A percentile compares a stretch with the other conserved stretches of the same genome.
These are phyloP conservation scores for Ogataea pini DNA, from an alignment of 805 yeast species.

Conservation along the genomic window DNA sequence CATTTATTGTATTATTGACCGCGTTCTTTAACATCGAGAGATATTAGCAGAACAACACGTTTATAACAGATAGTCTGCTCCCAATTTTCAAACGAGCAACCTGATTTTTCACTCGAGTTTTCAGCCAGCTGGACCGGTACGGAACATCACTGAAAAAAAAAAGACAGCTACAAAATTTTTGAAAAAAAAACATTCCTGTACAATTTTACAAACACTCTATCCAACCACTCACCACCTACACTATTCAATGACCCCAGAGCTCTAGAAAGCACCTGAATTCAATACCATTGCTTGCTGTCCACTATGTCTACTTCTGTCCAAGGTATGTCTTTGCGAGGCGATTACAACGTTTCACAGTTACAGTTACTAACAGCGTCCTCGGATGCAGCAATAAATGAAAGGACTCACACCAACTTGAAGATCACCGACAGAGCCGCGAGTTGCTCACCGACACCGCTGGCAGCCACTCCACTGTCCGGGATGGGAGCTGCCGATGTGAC, in stretches of 20 bases:
- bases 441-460: conserved; percentile 4
- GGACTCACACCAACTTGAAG: not conserved
- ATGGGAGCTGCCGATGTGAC: conserved; percentile 6
- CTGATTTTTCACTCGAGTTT: not conserved
- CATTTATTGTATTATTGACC: not conserved
- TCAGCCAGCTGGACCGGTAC: conserved; percentile 2
- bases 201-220: not conserved
- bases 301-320: conserved; percentile 2
- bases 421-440: conserved; percentile 2
- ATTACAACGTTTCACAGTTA: not conserved
- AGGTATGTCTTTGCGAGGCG: conserved; percentile 1
- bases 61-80: not conserved
- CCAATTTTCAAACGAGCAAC: not conserved
- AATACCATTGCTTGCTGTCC: conserved; percentile 1
- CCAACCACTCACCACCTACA: not conserved
- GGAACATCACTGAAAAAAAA: not conserved
- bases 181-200: not conserved
- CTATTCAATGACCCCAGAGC: conserved; percentile 6
- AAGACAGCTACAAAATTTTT: not conserved
- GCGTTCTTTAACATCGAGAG: not conserved
- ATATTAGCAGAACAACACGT: not conserved
- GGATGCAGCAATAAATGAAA: not conserved
- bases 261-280: not conserved
- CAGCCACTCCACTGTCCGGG: conserved; percentile 1
- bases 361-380: conserved; percentile 4